phyloP scores from a whole-genome alignment of 257 asterid genomes.

The Jacaranda copaia region DNA sequence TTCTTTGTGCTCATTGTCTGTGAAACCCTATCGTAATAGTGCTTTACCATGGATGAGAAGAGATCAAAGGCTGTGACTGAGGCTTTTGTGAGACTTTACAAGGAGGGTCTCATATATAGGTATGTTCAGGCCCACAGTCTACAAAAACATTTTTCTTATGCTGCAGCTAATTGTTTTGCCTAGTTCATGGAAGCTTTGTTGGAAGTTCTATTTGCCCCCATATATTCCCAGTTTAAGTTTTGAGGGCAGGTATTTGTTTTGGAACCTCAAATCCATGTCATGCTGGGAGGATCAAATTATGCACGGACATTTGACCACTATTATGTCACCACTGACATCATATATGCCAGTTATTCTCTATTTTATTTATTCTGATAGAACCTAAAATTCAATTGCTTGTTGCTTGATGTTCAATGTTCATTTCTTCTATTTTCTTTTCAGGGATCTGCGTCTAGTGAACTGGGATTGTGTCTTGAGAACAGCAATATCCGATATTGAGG shows the following conservation, averaged over 20 bases:
- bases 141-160: neutral
- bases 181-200: neutral
- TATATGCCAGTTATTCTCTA: neutral
- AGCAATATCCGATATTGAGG: constrained; percentile 98
- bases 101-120: constrained; percentile 92
- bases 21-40: constrained; percentile 45
- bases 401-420: constrained; percentile 16
- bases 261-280: constrained; percentile 1
- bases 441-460: constrained; percentile 92
- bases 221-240: too few species aligned
- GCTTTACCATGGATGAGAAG: constrained; percentile 95
- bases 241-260: neutral
- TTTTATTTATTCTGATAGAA: too few species aligned
- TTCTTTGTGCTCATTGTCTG: constrained; percentile 19
- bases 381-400: neutral
- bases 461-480: constrained; percentile 95
- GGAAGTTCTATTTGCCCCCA: neutral
- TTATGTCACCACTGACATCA: neutral
- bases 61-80: constrained; percentile 91
- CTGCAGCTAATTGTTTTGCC: constrained; percentile 20
- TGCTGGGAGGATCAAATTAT: constrained; percentile 2
- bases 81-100: constrained; percentile 89
- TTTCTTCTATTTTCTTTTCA: constrained; percentile 38
- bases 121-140: constrained; percentile 29
- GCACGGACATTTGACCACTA: constrained; percentile 10